phyloP scores from a whole-genome alignment of 2,329 filamentous ascomycete species.

The Setomelanomma holmii region DNA sequence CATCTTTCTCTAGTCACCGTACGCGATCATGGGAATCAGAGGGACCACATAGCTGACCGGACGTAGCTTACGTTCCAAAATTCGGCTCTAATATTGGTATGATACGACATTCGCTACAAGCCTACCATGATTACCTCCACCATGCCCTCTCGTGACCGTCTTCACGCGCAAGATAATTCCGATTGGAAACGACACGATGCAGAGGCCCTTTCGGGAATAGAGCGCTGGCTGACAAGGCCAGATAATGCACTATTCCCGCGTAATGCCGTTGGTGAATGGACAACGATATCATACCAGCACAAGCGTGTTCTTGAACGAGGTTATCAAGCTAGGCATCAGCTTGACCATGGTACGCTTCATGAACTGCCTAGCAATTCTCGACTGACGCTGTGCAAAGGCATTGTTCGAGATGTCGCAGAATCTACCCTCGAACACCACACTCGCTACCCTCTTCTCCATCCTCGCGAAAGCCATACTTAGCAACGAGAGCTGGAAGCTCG shows the following conservation, averaged over 20 bases:
- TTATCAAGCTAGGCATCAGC: conserved; percentile 87
- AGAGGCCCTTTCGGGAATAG: too few species aligned
- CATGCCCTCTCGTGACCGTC: too few species aligned
- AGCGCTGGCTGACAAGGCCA: conserved; percentile 46
- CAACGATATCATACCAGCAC: conserved; percentile 94
- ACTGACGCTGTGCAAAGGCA: conserved; percentile 51
- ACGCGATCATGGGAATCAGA: conserved; percentile 11
- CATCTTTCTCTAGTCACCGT: conserved; percentile 72
- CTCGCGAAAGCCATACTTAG: conserved; percentile 83
- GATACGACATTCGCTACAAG: conserved; percentile 32
- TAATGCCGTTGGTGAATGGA: conserved; percentile 84
- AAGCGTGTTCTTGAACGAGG: conserved; percentile 90
- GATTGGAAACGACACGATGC: too few species aligned
- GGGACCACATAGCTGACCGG: conserved; percentile 23
- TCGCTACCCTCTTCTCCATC: conserved; percentile 79
- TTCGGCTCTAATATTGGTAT: conserved; percentile 75
- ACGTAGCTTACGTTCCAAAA: conserved; percentile 79
- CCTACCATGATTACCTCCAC: too few species aligned
- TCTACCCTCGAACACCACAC: conserved; percentile 78
- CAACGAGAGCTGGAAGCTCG: conserved; percentile 92
- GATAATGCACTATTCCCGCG: conserved; percentile 93
- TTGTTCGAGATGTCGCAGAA: conserved; percentile 85
- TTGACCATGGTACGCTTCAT: conserved; percentile 66
- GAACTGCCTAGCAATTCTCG: not conserved
- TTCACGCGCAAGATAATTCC: too few species aligned